A percentile compares a stretch with the other conserved stretches of the same genome.
These are phyloP conservation scores for Verticillium nonalfalfae DNA, from an alignment of 2,329 filamentous ascomycete genomes.

Conservation along the genomic window DNA sequence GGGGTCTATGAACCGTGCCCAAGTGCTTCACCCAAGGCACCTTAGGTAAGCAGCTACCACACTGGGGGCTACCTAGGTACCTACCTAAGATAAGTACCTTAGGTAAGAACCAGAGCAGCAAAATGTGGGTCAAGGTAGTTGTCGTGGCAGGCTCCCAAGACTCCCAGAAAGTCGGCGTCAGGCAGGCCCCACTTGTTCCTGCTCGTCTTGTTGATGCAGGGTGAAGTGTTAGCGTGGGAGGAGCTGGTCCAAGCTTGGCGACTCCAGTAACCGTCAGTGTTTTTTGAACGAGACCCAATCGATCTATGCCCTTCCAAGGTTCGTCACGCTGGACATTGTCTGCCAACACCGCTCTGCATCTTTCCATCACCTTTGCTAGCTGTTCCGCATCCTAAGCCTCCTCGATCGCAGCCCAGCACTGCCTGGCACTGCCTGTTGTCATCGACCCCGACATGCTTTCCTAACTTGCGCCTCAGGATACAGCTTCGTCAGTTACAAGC, in stretches of 20 bases:
- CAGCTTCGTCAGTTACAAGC: not conserved
- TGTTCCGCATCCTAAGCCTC: not conserved
- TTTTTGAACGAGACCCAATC: conserved; percentile 22
- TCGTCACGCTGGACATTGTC: conserved; percentile 11
- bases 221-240: conserved; percentile 4
- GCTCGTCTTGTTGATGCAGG: not conserved
- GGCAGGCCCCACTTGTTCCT: not conserved
- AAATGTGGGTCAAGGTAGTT: no score
- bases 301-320: conserved; percentile 5
- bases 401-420: not conserved
- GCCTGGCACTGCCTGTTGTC: not conserved
- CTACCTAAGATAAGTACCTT: no score
- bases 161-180: no score
- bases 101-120: no score
- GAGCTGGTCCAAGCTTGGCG: conserved; percentile 29
- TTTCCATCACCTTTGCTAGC: not conserved
- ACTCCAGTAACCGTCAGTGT: conserved; percentile 17
- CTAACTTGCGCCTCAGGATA: not conserved
- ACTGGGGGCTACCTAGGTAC: no score
- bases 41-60: no score
- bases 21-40: no score
- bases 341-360: not conserved
- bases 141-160: no score
- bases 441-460: not conserved
- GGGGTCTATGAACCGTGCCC: no score